Evolutionary conservation across 2,329 filamentous ascomycete species (phyloP).

Genomic region (Monilinia aucupariae): DNA sequence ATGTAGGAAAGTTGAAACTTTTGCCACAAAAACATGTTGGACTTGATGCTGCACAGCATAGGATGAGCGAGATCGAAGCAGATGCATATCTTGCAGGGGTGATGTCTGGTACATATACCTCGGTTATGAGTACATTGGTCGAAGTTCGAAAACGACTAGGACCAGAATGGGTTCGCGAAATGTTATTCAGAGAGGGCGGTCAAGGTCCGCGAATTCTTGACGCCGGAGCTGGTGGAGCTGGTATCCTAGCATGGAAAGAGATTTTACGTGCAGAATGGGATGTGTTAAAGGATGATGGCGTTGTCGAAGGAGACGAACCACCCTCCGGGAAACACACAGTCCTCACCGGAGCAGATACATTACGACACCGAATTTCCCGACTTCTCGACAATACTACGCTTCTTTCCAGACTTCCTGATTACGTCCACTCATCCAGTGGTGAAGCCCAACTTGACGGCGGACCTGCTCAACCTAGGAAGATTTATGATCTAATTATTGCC

Average conservation of each 20-base stretch:
- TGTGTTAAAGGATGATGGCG: slow-evolving; percentile 51
- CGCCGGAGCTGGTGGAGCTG: slow-evolving; percentile 68
- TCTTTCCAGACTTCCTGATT: slow-evolving; percentile 84
- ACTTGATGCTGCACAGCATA: slow-evolving; percentile 56
- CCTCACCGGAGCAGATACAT: slow-evolving; percentile 65
- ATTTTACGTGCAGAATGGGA: slow-evolving; percentile 79
- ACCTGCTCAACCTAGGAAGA: slow-evolving; percentile 58
- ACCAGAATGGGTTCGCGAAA: slow-evolving; percentile 60
- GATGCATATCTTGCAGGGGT: slow-evolving; percentile 66
- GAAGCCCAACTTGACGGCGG: slow-evolving; percentile 56
- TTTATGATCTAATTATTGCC: slow-evolving; percentile 84
- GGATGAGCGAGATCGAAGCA: slow-evolving; percentile 70
- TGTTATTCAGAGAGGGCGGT: slow-evolving; percentile 52
- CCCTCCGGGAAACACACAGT: slow-evolving; percentile 73
- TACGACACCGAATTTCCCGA: slow-evolving; percentile 69
- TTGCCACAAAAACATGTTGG: slow-evolving; percentile 60
- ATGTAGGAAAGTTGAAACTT: slow-evolving; percentile 43
- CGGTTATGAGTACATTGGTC: slow-evolving; percentile 60
- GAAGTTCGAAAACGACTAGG: slow-evolving; percentile 72
- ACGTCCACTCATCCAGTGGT: slow-evolving; percentile 60
- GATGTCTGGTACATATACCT: slow-evolving; percentile 66
- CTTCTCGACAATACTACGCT: slow-evolving; percentile 88
- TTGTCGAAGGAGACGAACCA: slow-evolving; percentile 43
- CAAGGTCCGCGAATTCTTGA: slow-evolving; percentile 63
- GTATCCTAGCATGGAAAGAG: slow-evolving; percentile 69